These are phyloP conservation scores for Obelidium mucronatum DNA, from an alignment of 192 early-diverging fungal species.

Conservation along the genomic window DNA sequence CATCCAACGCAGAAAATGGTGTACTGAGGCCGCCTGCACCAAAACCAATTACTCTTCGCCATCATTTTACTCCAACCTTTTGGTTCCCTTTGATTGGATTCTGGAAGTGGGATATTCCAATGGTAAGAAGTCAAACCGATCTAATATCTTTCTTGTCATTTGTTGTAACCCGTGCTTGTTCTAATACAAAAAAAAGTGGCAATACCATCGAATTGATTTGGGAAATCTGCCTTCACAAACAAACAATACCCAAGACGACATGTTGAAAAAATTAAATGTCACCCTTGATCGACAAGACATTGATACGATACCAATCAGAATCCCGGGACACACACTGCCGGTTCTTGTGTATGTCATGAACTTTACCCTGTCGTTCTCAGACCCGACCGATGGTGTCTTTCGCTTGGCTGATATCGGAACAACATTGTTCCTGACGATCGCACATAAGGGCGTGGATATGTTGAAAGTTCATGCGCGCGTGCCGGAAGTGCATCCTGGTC, in stretches of 20 bases:
- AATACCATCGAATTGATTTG: constrained; percentile 18
- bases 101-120: constrained; percentile 31
- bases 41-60: constrained; percentile 12
- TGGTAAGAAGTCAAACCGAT: neutral
- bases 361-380: constrained; percentile 2
- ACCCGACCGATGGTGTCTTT: neutral
- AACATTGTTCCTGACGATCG: neutral
- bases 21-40: neutral
- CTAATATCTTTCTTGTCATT: neutral
- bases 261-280: constrained; percentile 9
- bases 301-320: neutral
- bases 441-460: constrained; percentile 15
- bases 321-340: constrained; percentile 1
- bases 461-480: neutral
- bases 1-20: neutral
- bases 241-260: neutral
- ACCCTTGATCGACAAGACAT: constrained; percentile 5
- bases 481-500: neutral
- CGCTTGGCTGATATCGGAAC: neutral
- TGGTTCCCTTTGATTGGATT: constrained; percentile 27
- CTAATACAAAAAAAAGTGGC: constrained; percentile 26
- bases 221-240: neutral
- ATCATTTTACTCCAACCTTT: constrained; percentile 8
- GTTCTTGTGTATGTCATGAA: constrained; percentile 20
- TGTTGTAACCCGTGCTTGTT: too few species aligned